phyloP scores from a whole-genome alignment of 257 asterid species.

The Ocimum tenuiflorum region DNA sequence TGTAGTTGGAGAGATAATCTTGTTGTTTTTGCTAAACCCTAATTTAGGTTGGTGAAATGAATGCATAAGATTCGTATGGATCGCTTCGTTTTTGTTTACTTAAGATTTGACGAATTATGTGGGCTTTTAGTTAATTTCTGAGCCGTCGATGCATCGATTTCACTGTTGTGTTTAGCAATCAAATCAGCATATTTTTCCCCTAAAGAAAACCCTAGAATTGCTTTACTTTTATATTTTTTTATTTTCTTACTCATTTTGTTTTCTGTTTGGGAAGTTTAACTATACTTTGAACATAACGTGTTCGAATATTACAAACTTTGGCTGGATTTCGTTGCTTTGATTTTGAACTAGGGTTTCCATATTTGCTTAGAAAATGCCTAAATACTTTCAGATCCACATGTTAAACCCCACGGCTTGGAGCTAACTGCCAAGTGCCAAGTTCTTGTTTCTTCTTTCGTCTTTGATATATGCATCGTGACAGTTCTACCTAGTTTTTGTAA shows the following conservation, averaged over 20 bases:
- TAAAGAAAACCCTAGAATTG: conserved; percentile 44
- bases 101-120: conserved; percentile 5
- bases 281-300: background rate
- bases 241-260: background rate
- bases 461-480: background rate
- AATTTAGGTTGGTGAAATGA: conserved; percentile 17
- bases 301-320: background rate
- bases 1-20: background rate
- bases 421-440: background rate
- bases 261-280: conserved; percentile 1
- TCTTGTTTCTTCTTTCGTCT: background rate
- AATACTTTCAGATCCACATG: background rate
- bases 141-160: conserved; percentile 9
- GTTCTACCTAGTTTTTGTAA: background rate
- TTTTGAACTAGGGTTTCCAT: conserved; percentile 40
- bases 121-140: conserved; percentile 19
- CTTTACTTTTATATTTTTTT: conserved; percentile 8
- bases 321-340: conserved; percentile 12
- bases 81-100: background rate
- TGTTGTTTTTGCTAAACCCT: conserved; percentile 43
- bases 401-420: background rate
- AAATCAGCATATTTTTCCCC: conserved; percentile 13
- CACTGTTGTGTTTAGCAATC: conserved; percentile 4
- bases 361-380: background rate
- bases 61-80: background rate